phyloP scores from a whole-genome alignment of 2,329 filamentous ascomycete species.

The Aureobasidium zeae region DNA sequence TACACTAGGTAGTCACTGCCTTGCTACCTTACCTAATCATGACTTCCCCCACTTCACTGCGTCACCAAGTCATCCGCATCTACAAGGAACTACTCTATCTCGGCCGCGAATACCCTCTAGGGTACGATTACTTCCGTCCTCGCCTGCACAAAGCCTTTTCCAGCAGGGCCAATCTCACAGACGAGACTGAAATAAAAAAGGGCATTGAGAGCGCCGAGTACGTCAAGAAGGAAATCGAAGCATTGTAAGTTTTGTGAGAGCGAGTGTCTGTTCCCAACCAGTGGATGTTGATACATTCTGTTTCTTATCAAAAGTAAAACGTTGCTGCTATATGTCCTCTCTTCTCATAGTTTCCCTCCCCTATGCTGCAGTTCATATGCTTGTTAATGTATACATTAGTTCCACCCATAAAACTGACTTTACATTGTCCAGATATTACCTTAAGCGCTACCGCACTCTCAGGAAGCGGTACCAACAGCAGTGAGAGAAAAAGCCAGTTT shows the following conservation, averaged over 20 bases:
- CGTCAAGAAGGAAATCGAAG: slow-evolving; percentile 92
- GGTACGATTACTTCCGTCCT: slow-evolving; percentile 71
- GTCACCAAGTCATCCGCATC: slow-evolving; percentile 69
- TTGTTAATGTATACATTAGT: neutral
- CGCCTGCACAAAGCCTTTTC: slow-evolving; percentile 80
- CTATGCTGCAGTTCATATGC: too few species aligned
- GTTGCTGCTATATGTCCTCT: slow-evolving; percentile 9
- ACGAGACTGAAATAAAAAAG: slow-evolving; percentile 65
- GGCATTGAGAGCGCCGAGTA: slow-evolving; percentile 73
- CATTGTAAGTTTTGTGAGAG: slow-evolving; percentile 72
- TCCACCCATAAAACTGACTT: neutral
- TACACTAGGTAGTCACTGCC: too few species aligned
- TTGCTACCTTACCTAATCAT: slow-evolving; percentile 18
- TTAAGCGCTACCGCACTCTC: slow-evolving; percentile 81
- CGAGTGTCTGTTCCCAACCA: slow-evolving; percentile 2
- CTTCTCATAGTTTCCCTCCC: too few species aligned
- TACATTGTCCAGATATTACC: slow-evolving; percentile 59
- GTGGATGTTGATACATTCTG: neutral
- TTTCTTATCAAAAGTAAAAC: neutral
- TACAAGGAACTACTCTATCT: slow-evolving; percentile 90
- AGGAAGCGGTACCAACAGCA: slow-evolving; percentile 59
- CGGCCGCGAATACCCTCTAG: slow-evolving; percentile 77
- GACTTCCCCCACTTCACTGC: slow-evolving; percentile 41
- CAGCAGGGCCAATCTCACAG: slow-evolving; percentile 57
- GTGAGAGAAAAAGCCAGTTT: slow-evolving; percentile 13